Conservation (phyloP, 345 rosid species). For the Aquilaria yunnanensis region DNA sequence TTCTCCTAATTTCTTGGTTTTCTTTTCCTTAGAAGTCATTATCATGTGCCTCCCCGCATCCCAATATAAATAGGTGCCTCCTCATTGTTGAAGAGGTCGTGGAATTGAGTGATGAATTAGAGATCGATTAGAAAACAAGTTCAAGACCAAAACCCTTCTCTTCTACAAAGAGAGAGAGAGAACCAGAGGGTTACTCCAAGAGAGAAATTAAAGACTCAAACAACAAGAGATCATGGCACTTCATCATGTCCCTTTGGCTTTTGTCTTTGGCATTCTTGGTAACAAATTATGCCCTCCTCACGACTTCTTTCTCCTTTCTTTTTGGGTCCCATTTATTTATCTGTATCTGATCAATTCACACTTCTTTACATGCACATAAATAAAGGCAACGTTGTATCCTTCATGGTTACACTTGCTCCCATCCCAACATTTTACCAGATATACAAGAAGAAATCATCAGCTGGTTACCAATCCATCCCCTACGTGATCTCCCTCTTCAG, state of each 20-base stretch:
- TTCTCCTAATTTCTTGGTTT: too few relatives aligned
- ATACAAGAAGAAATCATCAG: conserved; percentile 57
- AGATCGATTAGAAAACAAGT: background rate
- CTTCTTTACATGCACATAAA: background rate
- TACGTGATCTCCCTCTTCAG: conserved; percentile 61
- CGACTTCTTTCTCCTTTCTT: background rate
- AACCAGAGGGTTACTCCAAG: too few relatives aligned
- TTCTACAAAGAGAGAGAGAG: too few relatives aligned
- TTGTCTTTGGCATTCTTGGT: conserved; percentile 66
- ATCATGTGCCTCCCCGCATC: too few relatives aligned
- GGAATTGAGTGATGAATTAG: background rate
- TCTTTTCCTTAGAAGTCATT: too few relatives aligned
- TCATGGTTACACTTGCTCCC: conserved; percentile 56
- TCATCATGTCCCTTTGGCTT: conserved; percentile 23
- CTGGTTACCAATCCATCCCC: conserved; percentile 72
- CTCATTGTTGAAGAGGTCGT: too few relatives aligned
- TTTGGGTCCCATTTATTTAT: too few relatives aligned
- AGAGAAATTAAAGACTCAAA: background rate
- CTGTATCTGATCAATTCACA: background rate
- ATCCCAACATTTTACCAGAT: conserved; percentile 30
- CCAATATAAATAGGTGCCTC: too few relatives aligned
- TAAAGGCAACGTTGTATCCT: conserved; percentile 57
- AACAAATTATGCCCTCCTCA: background rate
- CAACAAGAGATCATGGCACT: conserved; percentile 25
- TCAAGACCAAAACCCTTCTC: too few relatives aligned